Evolutionary conservation across 2,329 filamentous ascomycete genomes (phyloP).

Genomic region (Arthroderma sp.): DNA sequence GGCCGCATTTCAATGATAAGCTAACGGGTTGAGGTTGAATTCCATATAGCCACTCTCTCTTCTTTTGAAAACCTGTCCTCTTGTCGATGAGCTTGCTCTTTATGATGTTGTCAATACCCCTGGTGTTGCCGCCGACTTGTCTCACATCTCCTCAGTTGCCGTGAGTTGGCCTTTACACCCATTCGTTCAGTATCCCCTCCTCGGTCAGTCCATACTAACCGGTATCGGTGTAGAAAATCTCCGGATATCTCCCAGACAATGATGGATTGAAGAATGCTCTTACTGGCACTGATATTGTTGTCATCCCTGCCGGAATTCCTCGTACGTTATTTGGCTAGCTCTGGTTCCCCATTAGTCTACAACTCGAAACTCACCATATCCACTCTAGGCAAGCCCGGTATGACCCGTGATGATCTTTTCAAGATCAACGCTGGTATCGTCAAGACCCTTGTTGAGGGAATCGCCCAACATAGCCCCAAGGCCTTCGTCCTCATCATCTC

Average conservation of each 20-base stretch:
- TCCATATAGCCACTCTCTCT: slow-evolving; percentile 72
- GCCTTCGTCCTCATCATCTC: slow-evolving; percentile 95
- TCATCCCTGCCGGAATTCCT: slow-evolving; percentile 96
- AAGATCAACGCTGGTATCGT: slow-evolving; percentile 99
- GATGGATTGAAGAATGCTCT: slow-evolving; percentile 77
- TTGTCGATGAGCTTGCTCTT: slow-evolving; percentile 82
- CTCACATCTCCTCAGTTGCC: slow-evolving; percentile 87
- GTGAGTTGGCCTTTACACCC: slow-evolving; percentile 38
- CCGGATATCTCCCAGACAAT: slow-evolving; percentile 75
- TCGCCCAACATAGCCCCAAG: slow-evolving; percentile 79
- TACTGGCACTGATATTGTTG: slow-evolving; percentile 85
- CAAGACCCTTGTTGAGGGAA: slow-evolving; percentile 77
- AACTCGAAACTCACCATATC: background rate
- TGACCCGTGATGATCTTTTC: slow-evolving; percentile 99
- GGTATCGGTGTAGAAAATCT: slow-evolving; percentile 51
- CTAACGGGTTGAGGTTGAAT: slow-evolving; percentile 1
- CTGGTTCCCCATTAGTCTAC: background rate
- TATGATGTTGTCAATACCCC: slow-evolving; percentile 99
- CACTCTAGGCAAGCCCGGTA: slow-evolving; percentile 79
- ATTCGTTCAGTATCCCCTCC: background rate
- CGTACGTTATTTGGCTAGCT: slow-evolving; percentile 46
- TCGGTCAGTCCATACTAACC: background rate
- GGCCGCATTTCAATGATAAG: slow-evolving; percentile 1
- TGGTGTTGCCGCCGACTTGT: slow-evolving; percentile 89
- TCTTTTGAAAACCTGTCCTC: slow-evolving; percentile 78